Base-by-base conservation (phyloP, 1,284 basidiomycete species). In the Sanghuangporus weigelae region DNA sequence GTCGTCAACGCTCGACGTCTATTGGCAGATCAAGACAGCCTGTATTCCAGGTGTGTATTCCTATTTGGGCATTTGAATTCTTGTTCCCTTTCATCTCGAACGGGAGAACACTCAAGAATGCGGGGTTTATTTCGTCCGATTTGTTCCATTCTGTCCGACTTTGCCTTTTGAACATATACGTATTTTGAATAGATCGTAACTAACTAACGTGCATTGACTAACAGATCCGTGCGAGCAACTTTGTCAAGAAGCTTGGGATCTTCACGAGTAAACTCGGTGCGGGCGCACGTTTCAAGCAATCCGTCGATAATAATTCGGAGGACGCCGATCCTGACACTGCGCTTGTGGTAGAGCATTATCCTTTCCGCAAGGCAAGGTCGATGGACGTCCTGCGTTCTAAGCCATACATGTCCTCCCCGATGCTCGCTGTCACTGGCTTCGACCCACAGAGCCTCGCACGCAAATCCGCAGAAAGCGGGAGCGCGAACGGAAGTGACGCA, bases 281-380 rank as follows among this genome's bases (percentile, higher is more conserved):
- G n/a, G 44, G 49, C 14, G 35, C 56, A 36, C 51, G 21, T 12
- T 23, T 49, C 51, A 64, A 53, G 36, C 7, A 23, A 11, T 12
- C 21, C 38, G 16, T 50, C 23, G 40, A 82, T 69, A 98, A 98
- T 71, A 94, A 98, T 75, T 93, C 92, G 59, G 94, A 90, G 75
- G 91, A 89, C 12, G 26, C 16, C 50, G 23, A 51, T 14, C 8
- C 26, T 26, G n/a, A 51, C 2, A 87, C 26, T 31, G 26, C 26
- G 26, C 26, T 93, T 10, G 82, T 95, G 38, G 82, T 84, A 65
- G 98, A 98, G 95, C 96, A 96, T 23, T 81, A 89, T 54, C 77
- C 97, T 38, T 54, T 23, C 26, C 56, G 62, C 10, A 49, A 44
- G 40, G 36, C 62, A 7, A 56, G 62, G 7, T 63, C 62, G 11